Base-by-base conservation (phyloP, 106 monocot genomes). In the Acorus gramineus region DNA sequence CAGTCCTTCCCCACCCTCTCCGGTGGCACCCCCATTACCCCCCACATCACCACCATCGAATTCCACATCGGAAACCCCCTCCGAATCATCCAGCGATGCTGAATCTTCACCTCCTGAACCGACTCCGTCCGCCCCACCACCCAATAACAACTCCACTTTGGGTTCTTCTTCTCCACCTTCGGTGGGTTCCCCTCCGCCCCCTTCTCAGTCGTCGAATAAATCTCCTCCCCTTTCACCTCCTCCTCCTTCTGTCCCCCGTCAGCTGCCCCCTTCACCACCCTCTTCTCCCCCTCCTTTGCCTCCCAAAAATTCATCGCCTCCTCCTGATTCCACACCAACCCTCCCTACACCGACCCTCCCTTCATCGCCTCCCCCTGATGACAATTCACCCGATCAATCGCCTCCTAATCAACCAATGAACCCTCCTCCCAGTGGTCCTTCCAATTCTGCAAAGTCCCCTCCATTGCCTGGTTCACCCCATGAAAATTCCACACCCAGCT, bases 391-490 rank as follows among this genome's bases (percentile, higher is more conserved):
- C 2, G 47, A 47, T 47, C 8, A 46, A 42, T n/a, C 55, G 3
- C 56, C 62, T 6, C 47, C 55, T 63, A 4, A 74, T 46, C 42
- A 64, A 47, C 10, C 42, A 51, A 7, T 11, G 7, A 65, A 11
- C n/a, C 50, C 74, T 42, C 62, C 68, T 57, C 58, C 51, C 50
- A 55, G 60, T 3, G 42, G 13, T 11, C 49, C 68, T 43, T 9
- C 63, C 42, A 4, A 46, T 7, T 14, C 55, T 42, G 43, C 50
- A 11, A 3, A 67, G 10, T 56, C 75, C 14, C 14, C 11, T 51
- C 42, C 60, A 56, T 12, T 55, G 56, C 61, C 70, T 43, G 44
- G 60, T 53, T 42, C 71, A 42, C 5, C 77, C 4, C 65, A 55
- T 11, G 28, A 28, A 28, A 28, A 28, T 28, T 63, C 68, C 64